phyloP scores from a whole-genome alignment of 2,329 filamentous ascomycete species.

The Harringtonia aguacate region DNA sequence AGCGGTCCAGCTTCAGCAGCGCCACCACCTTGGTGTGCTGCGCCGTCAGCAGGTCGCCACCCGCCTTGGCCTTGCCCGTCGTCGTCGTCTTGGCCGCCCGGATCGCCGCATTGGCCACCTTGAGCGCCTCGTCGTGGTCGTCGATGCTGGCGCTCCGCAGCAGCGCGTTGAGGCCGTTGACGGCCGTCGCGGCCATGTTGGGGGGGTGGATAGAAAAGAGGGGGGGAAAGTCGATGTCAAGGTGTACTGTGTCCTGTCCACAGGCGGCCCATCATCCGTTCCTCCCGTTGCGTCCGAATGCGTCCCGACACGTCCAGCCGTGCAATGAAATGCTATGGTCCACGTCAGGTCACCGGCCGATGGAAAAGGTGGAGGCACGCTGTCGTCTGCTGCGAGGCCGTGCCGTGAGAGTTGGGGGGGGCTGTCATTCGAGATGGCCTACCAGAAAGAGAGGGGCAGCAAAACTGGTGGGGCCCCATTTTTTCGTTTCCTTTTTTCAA shows the following conservation, averaged over 20 bases:
- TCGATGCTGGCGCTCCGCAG: conserved; percentile 45
- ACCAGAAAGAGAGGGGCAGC: conserved; percentile 7
- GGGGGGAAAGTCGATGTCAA: not conserved
- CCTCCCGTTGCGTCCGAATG: too few relatives aligned
- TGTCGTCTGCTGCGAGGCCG: not conserved
- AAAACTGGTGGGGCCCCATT: conserved; percentile 1
- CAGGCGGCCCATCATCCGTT: too few relatives aligned
- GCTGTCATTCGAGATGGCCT: not conserved
- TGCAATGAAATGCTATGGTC: too few relatives aligned
- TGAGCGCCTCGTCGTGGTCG: conserved; percentile 66
- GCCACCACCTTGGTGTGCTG: conserved; percentile 64
- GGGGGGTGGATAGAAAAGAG: not conserved
- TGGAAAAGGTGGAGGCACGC: too few relatives aligned
- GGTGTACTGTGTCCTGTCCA: too few relatives aligned
- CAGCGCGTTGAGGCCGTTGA: conserved; percentile 38
- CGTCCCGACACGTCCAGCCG: too few relatives aligned
- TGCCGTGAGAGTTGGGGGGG: too few relatives aligned
- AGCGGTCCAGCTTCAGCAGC: conserved; percentile 72
- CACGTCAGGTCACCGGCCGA: too few relatives aligned
- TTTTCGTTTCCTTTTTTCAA: conserved; percentile 1
- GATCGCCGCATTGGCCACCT: conserved; percentile 49
- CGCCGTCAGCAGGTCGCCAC: conserved; percentile 30
- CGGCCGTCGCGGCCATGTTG: conserved; percentile 24
- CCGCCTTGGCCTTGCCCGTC: conserved; percentile 42
- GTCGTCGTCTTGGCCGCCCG: conserved; percentile 47